phyloP scores from a whole-genome alignment of 108 stramenopile species.

The Mediolabrus comicus region DNA sequence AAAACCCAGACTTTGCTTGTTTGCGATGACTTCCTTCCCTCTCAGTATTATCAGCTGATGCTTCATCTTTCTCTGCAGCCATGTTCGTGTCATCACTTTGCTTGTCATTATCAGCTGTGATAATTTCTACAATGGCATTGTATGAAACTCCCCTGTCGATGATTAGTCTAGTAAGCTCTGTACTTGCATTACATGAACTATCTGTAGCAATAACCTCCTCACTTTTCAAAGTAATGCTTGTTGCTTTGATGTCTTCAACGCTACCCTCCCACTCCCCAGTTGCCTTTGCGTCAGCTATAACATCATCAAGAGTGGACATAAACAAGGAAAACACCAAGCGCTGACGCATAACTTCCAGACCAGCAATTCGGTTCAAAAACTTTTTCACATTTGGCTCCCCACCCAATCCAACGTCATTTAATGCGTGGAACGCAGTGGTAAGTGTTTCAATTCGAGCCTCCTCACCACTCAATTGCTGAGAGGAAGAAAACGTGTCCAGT shows the following conservation, averaged over 20 bases:
- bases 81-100: background rate
- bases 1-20: slow-evolving; percentile 47
- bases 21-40: slow-evolving; percentile 8
- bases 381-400: slow-evolving; percentile 44
- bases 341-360: slow-evolving; percentile 53
- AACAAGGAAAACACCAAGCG: slow-evolving; percentile 61
- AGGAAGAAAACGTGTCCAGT: slow-evolving; percentile 31
- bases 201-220: slow-evolving; percentile 47
- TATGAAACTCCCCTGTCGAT: slow-evolving; percentile 60
- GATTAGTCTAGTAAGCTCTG: slow-evolving; percentile 44
- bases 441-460: slow-evolving; percentile 14
- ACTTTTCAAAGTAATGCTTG: slow-evolving; percentile 33
- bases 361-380: slow-evolving; percentile 67
- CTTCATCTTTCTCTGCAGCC: slow-evolving; percentile 1
- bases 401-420: slow-evolving; percentile 41
- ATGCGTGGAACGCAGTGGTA: slow-evolving; percentile 14
- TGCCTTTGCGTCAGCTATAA: slow-evolving; percentile 54
- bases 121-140: slow-evolving; percentile 5
- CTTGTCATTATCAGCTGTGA: background rate
- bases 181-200: slow-evolving; percentile 50
- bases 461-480: slow-evolving; percentile 2
- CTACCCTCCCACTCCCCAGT: slow-evolving; percentile 70
- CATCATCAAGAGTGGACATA: slow-evolving; percentile 51
- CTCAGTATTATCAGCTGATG: slow-evolving; percentile 11
- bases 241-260: slow-evolving; percentile 65